Conservation (phyloP, 23 red algal genomes). For the Gracilaria vermiculophylla region DNA sequence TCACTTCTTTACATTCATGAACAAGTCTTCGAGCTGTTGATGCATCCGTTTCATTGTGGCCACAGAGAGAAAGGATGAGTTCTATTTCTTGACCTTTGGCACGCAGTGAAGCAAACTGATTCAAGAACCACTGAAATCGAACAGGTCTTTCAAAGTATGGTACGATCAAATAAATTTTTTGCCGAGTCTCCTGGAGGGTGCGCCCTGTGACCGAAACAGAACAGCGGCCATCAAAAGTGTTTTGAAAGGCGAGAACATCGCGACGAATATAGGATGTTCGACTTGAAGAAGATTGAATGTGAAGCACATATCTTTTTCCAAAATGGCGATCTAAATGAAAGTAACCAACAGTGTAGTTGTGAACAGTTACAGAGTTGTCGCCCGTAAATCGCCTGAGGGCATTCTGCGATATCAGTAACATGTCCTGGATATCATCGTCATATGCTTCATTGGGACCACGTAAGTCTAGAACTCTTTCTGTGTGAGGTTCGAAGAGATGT, state of each 20-base stretch:
- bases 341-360: slow-evolving; percentile 45
- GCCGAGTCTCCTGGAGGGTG: background rate
- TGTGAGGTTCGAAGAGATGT: slow-evolving; percentile 41
- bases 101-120: slow-evolving; percentile 32
- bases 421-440: background rate
- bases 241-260: slow-evolving; percentile 23
- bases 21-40: background rate
- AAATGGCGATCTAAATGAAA: slow-evolving; percentile 11
- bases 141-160: slow-evolving; percentile 20
- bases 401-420: background rate
- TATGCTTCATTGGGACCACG: background rate
- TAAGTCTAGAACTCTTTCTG: slow-evolving; percentile 5
- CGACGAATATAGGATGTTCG: background rate
- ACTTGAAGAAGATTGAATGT: slow-evolving; percentile 11
- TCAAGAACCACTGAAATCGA: slow-evolving; percentile 46
- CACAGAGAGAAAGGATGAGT: slow-evolving; percentile 37
- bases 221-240: slow-evolving; percentile 38
- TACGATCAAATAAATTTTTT: slow-evolving; percentile 23
- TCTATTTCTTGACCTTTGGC: background rate
- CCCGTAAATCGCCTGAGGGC: background rate
- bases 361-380: slow-evolving; percentile 27
- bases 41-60: slow-evolving; percentile 7
- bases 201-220: background rate
- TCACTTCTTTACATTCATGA: background rate
- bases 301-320: slow-evolving; percentile 37